Evolutionary conservation across 2,329 filamentous ascomycete genomes (phyloP).

Genomic region (Trichoderma endophyticum): DNA sequence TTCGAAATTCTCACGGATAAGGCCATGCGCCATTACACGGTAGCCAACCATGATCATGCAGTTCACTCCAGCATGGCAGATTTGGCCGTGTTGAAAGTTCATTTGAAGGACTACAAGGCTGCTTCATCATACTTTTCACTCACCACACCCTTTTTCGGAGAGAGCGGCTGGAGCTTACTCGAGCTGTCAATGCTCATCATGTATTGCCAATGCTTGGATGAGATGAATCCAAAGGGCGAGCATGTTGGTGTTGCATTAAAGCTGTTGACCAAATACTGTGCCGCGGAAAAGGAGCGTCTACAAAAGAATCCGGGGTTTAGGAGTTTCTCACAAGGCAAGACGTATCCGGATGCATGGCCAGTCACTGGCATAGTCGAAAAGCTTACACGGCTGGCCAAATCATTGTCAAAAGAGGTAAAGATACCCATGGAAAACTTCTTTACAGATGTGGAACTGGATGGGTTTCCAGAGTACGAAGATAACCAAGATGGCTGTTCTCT

Average conservation of each 20-base stretch:
- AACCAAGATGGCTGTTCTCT: constrained; percentile 73
- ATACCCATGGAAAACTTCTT: constrained; percentile 74
- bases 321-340: constrained; percentile 17
- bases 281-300: constrained; percentile 49
- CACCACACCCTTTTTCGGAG: constrained; percentile 75
- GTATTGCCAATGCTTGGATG: constrained; percentile 77
- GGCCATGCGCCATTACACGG: constrained; percentile 76
- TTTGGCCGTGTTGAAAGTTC: constrained; percentile 78
- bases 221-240: constrained; percentile 72
- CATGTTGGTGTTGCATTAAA: constrained; percentile 74
- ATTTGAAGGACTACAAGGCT: constrained; percentile 66
- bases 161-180: constrained; percentile 72
- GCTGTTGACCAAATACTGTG: constrained; percentile 65
- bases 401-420: constrained; percentile 55
- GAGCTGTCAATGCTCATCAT: constrained; percentile 83
- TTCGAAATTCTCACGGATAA: constrained; percentile 80
- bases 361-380: constrained; percentile 49
- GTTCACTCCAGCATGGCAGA: constrained; percentile 78
- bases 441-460: constrained; percentile 63
- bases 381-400: constrained; percentile 44
- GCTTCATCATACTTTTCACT: constrained; percentile 76
- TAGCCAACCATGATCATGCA: constrained; percentile 74
- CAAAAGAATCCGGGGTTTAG: constrained; percentile 33
- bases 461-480: constrained; percentile 65
- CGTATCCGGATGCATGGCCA: constrained; percentile 32